Conservation (phyloP, 805 yeast genomes). For the Pichia thaimueangensis region DNA sequence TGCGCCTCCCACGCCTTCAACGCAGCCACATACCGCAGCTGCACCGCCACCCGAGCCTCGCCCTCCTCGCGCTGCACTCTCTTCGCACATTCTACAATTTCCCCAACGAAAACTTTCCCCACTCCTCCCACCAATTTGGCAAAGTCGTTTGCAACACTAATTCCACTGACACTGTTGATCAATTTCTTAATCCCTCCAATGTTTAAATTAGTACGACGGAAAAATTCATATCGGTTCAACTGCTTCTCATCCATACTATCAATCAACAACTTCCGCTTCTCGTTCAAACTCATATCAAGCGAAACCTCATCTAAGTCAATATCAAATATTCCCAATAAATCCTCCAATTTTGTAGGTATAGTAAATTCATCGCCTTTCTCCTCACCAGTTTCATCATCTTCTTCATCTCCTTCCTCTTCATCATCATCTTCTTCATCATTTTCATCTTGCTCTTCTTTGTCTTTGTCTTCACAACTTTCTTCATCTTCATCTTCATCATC, state of each 20-base stretch:
- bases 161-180: conserved; percentile 73
- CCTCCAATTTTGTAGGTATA: conserved; percentile 21
- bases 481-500: conserved; percentile 28
- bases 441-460: conserved; percentile 16
- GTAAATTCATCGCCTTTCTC: conserved; percentile 21
- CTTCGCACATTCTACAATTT: conserved; percentile 74
- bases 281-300: conserved; percentile 42
- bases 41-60: conserved; percentile 35
- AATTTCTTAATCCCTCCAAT: conserved; percentile 73
- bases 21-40: conserved; percentile 32
- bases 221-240: conserved; percentile 80
- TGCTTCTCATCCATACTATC: conserved; percentile 75
- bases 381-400: conserved; percentile 6
- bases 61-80: conserved; percentile 57
- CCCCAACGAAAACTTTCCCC: conserved; percentile 86
- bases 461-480: conserved; percentile 21
- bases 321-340: conserved; percentile 26
- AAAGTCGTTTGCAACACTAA: conserved; percentile 70
- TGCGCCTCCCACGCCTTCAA: conserved; percentile 30
- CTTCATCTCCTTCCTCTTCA: not conserved
- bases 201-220: conserved; percentile 68
- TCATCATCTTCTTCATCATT: not conserved
- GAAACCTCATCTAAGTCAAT: conserved; percentile 28
- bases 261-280: conserved; percentile 54
- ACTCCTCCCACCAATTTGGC: conserved; percentile 80